Evolutionary conservation across 139 green algal genomes (phyloP).

Genomic region (Yamagishiella unicocca): DNA sequence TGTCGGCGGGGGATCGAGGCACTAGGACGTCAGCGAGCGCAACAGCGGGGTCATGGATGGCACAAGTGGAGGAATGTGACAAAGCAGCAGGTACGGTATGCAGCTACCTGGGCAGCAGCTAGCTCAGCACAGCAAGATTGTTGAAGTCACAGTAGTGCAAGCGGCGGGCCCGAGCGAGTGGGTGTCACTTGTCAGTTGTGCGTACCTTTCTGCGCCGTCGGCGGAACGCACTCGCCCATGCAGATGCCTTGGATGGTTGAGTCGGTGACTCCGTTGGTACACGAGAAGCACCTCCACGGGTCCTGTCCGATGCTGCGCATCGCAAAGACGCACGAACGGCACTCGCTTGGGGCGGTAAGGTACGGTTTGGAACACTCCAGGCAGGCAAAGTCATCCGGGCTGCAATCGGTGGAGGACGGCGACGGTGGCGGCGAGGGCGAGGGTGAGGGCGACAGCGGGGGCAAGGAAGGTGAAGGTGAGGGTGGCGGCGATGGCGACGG

Average conservation of each 20-base stretch:
- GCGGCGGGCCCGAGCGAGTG: not conserved
- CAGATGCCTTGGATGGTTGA: not conserved
- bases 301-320: conserved; percentile 8
- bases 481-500: not conserved
- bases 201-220: not conserved
- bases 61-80: not conserved
- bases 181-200: not conserved
- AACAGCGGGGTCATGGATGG: not conserved
- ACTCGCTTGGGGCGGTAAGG: not conserved
- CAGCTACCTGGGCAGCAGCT: not conserved
- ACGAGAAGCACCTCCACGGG: conserved; percentile 12
- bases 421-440: not conserved
- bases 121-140: not conserved
- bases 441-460: not conserved
- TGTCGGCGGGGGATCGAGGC: not conserved
- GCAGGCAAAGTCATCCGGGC: not conserved
- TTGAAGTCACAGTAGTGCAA: not conserved
- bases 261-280: not conserved
- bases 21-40: too few relatives aligned
- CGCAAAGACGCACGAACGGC: not conserved
- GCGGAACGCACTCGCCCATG: not conserved
- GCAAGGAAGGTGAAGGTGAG: not conserved
- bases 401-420: not conserved
- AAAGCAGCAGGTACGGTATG: not conserved
- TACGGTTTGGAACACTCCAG: not conserved